phyloP scores from a whole-genome alignment of 768 basidiomycete species.

The Harrya chromipes region DNA sequence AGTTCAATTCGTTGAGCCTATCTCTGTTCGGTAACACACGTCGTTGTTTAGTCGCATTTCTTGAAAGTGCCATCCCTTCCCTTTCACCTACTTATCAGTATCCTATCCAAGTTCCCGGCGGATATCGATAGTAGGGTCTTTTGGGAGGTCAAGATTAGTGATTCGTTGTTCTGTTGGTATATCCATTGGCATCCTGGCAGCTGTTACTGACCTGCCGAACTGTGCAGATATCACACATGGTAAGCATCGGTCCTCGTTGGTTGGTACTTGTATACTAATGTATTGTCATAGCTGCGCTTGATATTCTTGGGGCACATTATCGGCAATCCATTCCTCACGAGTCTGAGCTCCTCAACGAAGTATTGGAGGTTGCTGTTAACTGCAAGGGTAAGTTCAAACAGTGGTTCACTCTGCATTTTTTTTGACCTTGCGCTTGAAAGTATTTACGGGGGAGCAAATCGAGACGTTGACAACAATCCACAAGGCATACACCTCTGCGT shows the following conservation, averaged over 20 bases:
- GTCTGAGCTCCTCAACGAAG: conserved; percentile 42
- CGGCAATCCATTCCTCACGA: conserved; percentile 33
- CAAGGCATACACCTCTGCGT: conserved; percentile 27
- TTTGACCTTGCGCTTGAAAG: conserved; percentile 32
- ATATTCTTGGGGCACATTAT: conserved; percentile 54
- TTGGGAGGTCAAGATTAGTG: conserved; percentile 61
- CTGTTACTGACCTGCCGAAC: conserved; percentile 6
- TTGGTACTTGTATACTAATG: conserved; percentile 23
- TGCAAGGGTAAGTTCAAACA: conserved; percentile 56
- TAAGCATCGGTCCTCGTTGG: conserved; percentile 9
- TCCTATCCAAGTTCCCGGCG: conserved; percentile 74
- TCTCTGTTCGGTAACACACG: conserved; percentile 10
- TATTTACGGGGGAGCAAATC: conserved; percentile 62
- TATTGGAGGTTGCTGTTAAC: conserved; percentile 44
- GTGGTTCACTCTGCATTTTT: conserved; percentile 24
- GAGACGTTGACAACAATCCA: conserved; percentile 45
- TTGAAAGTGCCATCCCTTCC: conserved; percentile 81
- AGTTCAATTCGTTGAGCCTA: conserved; percentile 24
- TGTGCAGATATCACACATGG: conserved; percentile 36
- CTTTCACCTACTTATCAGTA: conserved; percentile 72
- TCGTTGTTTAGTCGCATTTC: conserved; percentile 64
- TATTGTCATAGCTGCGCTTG: conserved; percentile 43
- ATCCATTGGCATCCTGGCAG: background rate
- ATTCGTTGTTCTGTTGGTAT: conserved; percentile 62
- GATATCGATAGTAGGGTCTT: conserved; percentile 76